Evolutionary conservation across 1,139 yeast genomes (phyloP), one percentile per base, ranked within the genome.

Genomic region (Candida gigantensis): DNA sequence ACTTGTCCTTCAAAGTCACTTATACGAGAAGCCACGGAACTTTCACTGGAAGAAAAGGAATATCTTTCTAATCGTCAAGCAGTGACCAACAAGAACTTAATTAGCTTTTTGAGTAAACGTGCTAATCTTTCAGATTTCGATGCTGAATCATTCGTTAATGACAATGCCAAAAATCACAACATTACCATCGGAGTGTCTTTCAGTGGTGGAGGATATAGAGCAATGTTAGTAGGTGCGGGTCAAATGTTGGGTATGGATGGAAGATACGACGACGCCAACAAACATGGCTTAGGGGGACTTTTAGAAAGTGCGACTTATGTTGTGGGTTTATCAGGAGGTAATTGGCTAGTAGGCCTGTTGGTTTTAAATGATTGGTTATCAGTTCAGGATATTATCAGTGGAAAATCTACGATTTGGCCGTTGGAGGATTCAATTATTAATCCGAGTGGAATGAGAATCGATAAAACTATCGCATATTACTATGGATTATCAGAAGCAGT

Each of bases 141-240:
- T 40, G 67, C 68, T 8, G 48, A 51, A 12, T 40, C 45, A 7
- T 68, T 65, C 41, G 53, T 68, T 24, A 45, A 55, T 15, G 46
- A 54, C 23, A 44, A 56, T 35, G 40, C 62, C 5, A 36, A 51
- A 2, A 28, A 44, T 4, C 65, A 60, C 41, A 67, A 67, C 40
- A 67, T 69, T 32, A 50, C 70, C 25, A 62, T 70, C 21, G 75
- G 72, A 0, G 47, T 70, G 34, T 67, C 74, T 2, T 67, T 68
- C 39, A 64, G 72, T 42, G 76, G 76, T 1, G 75, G 76, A 25
- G 74, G 75, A 1, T 69, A 67, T 44, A 52, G 76, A 35, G 73
- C 76, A 30, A 68, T 69, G 74, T 53, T 70, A 27, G 46, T 51
- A 25, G 74, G 74, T 5, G 75, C 74, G 0, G 76, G 75, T 2